Base-by-base conservation (phyloP, 1,139 yeast species). In the Meyerozyma sp. region DNA sequence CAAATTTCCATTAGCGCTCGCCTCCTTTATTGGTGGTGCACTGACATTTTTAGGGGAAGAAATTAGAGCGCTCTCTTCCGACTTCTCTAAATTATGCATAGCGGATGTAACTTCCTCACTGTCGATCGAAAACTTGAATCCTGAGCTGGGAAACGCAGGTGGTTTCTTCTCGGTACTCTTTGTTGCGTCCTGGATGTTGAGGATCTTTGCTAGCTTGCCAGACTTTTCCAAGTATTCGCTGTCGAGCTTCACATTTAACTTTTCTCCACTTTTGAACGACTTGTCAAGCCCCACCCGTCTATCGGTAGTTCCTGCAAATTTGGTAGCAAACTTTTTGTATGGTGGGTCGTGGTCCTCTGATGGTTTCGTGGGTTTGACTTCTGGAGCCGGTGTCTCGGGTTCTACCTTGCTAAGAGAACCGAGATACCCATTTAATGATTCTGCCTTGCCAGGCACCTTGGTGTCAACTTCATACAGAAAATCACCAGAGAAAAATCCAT, bases 61-160 rank as follows among this genome's bases (percentile, higher is more conserved):
- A 39, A 16, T 37, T 20, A 26, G 42, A 14, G 28, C 20, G 3
- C 34, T 16, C 13, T 47, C 46, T 13, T 55, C 51, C 14, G 45
- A 54, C 28, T 54, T 56, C 7, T 48, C 49, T 21, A 62, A 50
- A 36, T 54, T 58, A 29, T 52, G 51, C 8, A 63, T 47, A 10
- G 66, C 56, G 9, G 57, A 53, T 30, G 53, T 47, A 32, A 68
- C 53, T 38, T 62, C 62, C 9, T 54, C 51, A 40, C 60, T 58
- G 39, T 64, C 63, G 13, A 66, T 59, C 8, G 64, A 57, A 46
- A 70, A 70, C 30, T 65, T 59, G 53, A 70, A 70, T 1, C 73
- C 75, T 3, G 66, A 58, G 37, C 73, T 68, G 14, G 76, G 76
- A 21, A 59, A 61, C 8, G 54, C 41, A 1, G 51, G 28, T 2